Evolutionary conservation across 495 filamentous ascomycete genomes (phyloP), one percentile per base, ranked within the genome.

Genomic region (Aspergillus cristatus): DNA sequence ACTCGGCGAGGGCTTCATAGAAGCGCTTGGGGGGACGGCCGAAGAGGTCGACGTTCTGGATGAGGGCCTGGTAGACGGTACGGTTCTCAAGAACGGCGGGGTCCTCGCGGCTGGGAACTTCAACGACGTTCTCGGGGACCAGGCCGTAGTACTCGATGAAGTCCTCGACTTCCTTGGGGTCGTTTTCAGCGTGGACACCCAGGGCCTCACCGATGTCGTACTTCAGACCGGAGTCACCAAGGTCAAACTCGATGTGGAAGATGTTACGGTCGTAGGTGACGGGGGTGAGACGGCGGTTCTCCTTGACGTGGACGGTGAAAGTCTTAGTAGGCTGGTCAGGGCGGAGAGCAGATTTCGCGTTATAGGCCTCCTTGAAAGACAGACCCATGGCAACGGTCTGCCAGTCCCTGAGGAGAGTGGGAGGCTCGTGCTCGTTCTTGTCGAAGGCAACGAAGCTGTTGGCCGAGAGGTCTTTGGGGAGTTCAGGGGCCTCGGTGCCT

Each of bases 161-260:
- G 15, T 84, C 78, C 24, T 70, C 56, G 15, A 96, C 86, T 43
- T 90, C 77, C 35, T 67, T 56, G 13, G 76, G 67, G 55, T 97
- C 80, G 58, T 98, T 98, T 63, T 97, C 84, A 10, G 86, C 81
- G 54, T 98, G 91, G 41, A 98, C 86, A 46, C 91, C 91, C 7
- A 98, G 81, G n/a, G 91, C 91, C 62, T 98, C 93, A 37, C 91
- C 91, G 54, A 98, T 97, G 46, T 93, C 85, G 60, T 98, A 98
- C 15, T 74, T 91, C 41, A 98, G 78, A 31, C 87, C 88, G 25
- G 88, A 91, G 48, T 79, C 65, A 34, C 87, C 88, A 14, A 97
- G 75, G 57, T 96, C 91, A 54, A 98, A 98, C 61, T 98, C 91
- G 47, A 98, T 97, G 67, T 98, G 91, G 82, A 98, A 98, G 61